Percentiles rank a stretch among this genome's conserved stretches.
Conservation (phyloP, 805 yeast genomes). For the Metschnikowia arizonensis region DNA sequence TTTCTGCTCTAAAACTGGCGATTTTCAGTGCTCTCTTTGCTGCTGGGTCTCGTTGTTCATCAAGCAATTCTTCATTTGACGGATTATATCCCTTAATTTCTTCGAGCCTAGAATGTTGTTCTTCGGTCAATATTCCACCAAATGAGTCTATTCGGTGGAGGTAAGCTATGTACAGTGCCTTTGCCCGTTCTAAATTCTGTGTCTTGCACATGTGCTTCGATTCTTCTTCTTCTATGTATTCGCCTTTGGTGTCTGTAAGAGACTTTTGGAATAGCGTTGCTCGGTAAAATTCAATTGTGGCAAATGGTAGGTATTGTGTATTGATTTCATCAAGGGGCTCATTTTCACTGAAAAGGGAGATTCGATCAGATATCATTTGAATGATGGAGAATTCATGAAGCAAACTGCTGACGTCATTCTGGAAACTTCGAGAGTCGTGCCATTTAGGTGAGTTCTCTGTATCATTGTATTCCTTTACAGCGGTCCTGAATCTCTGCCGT, state of each 20-base stretch:
- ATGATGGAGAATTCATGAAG: slow-evolving; percentile 45
- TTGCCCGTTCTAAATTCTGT: slow-evolving; percentile 29
- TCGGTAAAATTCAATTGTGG: slow-evolving; percentile 56
- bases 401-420: slow-evolving; percentile 29
- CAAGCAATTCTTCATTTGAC: slow-evolving; percentile 32
- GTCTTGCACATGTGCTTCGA: slow-evolving; percentile 16
- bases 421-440: slow-evolving; percentile 43
- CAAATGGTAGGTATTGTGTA: slow-evolving; percentile 57
- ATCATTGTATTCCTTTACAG: slow-evolving; percentile 1
- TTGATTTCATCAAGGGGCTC: slow-evolving; percentile 67
- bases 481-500: slow-evolving; percentile 9
- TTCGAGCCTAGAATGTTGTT: slow-evolving; percentile 37
- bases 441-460: slow-evolving; percentile 22
- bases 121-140: slow-evolving; percentile 31
- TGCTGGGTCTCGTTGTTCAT: slow-evolving; percentile 32
- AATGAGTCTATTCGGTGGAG: slow-evolving; percentile 17
- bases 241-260: slow-evolving; percentile 14
- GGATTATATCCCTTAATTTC: slow-evolving; percentile 42
- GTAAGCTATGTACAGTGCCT: slow-evolving; percentile 39
- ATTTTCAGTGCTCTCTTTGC: slow-evolving; percentile 67
- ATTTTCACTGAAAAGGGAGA: slow-evolving; percentile 65
- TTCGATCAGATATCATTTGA: slow-evolving; percentile 39
- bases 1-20: slow-evolving; percentile 58
- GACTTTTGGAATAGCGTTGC: slow-evolving; percentile 30
- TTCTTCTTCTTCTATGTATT: slow-evolving; percentile 13